These are phyloP conservation scores for Huntiella omanensis DNA, from an alignment of 2,329 filamentous ascomycete species.

Conservation along the genomic window DNA sequence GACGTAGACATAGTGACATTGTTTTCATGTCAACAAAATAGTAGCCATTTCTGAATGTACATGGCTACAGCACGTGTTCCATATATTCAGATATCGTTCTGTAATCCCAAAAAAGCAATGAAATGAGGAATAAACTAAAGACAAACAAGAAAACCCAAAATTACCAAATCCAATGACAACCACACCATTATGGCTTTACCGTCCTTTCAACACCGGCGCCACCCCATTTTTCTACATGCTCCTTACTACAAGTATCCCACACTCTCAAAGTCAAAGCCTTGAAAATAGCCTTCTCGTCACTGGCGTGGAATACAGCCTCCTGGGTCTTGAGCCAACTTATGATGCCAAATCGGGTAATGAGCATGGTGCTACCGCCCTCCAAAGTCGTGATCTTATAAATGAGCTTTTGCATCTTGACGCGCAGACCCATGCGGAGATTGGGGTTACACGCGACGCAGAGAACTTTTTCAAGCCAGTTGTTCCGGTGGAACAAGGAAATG, in stretches of 20 bases:
- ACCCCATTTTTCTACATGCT: slow-evolving; percentile 15
- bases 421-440: slow-evolving; percentile 38
- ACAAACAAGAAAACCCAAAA: too few relatives aligned
- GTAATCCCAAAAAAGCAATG: too few relatives aligned
- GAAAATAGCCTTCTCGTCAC: slow-evolving; percentile 31
- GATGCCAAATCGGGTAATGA: slow-evolving; percentile 58
- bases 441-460: slow-evolving; percentile 51
- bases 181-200: slow-evolving; percentile 1
- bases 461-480: slow-evolving; percentile 55
- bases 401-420: slow-evolving; percentile 40
- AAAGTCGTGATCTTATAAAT: slow-evolving; percentile 49
- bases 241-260: slow-evolving; percentile 46
- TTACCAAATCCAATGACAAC: too few relatives aligned
- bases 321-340: slow-evolving; percentile 45
- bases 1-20: too few relatives aligned
- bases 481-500: slow-evolving; percentile 39
- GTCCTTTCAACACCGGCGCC: slow-evolving; percentile 5
- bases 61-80: too few relatives aligned
- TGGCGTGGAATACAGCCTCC: slow-evolving; percentile 20
- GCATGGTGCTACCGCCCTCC: slow-evolving; percentile 56
- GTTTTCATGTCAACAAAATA: too few relatives aligned
- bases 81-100: too few relatives aligned
- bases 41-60: too few relatives aligned
- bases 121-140: too few relatives aligned
- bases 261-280: slow-evolving; percentile 37